These are phyloP conservation scores for Pestalotiopsis sp. DNA, from an alignment of 2,329 filamentous ascomycete species.

Conservation along the genomic window DNA sequence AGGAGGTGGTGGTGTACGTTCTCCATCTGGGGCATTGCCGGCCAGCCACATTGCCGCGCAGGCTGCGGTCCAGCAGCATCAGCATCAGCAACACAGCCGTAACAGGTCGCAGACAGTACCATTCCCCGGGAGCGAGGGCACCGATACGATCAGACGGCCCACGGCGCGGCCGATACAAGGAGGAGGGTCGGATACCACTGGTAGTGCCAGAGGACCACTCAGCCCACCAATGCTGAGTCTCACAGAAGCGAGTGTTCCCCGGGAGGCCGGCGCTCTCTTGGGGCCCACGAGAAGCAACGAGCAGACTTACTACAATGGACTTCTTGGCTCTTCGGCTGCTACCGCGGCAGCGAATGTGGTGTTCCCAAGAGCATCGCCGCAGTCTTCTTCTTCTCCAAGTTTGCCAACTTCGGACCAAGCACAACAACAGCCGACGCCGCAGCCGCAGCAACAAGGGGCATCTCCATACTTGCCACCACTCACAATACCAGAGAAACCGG, in stretches of 20 bases:
- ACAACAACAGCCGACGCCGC: constrained; percentile 29
- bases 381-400: constrained; percentile 53
- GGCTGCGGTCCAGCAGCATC: constrained; percentile 66
- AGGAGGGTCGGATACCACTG: constrained; percentile 26
- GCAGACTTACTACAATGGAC: constrained; percentile 62
- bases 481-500: constrained; percentile 57
- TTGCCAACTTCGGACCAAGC: constrained; percentile 36
- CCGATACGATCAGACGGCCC: constrained; percentile 45
- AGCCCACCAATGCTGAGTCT: constrained; percentile 66
- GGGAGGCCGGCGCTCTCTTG: constrained; percentile 57
- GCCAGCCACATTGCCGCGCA: constrained; percentile 83
- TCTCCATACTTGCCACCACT: constrained; percentile 40
- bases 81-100: constrained; percentile 45
- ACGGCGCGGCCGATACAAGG: constrained; percentile 24
- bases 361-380: constrained; percentile 65
- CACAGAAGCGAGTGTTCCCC: constrained; percentile 66
- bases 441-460: constrained; percentile 28
- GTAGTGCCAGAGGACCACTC: constrained; percentile 46
- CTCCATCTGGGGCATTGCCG: constrained; percentile 46
- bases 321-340: constrained; percentile 65
- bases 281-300: constrained; percentile 19
- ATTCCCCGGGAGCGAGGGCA: constrained; percentile 47
- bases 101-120: constrained; percentile 78
- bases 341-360: constrained; percentile 74
- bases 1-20: not conserved